These are phyloP conservation scores for Agaricus bisporus DNA, from an alignment of 768 basidiomycete species.

Conservation along the genomic window DNA sequence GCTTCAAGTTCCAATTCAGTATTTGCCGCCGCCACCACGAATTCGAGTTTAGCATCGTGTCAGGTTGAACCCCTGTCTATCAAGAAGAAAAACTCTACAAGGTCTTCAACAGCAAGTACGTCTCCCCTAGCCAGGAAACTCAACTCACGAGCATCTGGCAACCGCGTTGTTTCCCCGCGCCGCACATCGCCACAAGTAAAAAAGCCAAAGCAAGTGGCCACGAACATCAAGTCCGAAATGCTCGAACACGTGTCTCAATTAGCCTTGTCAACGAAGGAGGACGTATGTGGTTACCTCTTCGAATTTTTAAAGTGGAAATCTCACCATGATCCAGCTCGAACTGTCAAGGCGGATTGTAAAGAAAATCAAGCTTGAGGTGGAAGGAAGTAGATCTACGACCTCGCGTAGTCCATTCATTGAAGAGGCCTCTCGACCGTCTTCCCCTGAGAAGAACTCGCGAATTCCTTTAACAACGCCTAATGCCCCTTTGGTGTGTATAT, in stretches of 20 bases:
- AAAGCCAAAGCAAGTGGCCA: constrained; percentile 28
- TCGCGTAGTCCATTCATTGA: constrained; percentile 17
- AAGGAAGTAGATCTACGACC: constrained; percentile 28
- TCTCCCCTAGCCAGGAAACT: constrained; percentile 31
- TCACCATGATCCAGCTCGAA: constrained; percentile 45
- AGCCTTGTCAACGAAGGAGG: constrained; percentile 53
- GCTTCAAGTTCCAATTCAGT: constrained; percentile 15
- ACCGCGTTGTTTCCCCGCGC: constrained; percentile 42
- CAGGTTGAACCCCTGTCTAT: constrained; percentile 73
- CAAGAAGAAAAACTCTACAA: constrained; percentile 74
- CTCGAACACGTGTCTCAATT: constrained; percentile 41
- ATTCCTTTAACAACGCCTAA: constrained; percentile 32
- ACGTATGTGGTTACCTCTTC: constrained; percentile 40
- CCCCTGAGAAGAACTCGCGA: constrained; percentile 51
- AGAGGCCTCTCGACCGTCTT: constrained; percentile 40
- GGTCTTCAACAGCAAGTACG: constrained; percentile 31
- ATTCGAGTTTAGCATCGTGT: constrained; percentile 23
- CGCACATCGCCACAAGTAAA: constrained; percentile 49
- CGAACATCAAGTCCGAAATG: constrained; percentile 27
- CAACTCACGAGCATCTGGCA: constrained; percentile 38
- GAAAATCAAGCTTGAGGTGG: constrained; percentile 68
- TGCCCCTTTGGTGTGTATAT: constrained; percentile 35
- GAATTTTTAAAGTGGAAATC: background rate
- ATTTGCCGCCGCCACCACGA: constrained; percentile 12
- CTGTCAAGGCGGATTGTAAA: constrained; percentile 67